Evolutionary conservation across 2,329 filamentous ascomycete species (phyloP).

Genomic region (Fusarium guadeloupense): DNA sequence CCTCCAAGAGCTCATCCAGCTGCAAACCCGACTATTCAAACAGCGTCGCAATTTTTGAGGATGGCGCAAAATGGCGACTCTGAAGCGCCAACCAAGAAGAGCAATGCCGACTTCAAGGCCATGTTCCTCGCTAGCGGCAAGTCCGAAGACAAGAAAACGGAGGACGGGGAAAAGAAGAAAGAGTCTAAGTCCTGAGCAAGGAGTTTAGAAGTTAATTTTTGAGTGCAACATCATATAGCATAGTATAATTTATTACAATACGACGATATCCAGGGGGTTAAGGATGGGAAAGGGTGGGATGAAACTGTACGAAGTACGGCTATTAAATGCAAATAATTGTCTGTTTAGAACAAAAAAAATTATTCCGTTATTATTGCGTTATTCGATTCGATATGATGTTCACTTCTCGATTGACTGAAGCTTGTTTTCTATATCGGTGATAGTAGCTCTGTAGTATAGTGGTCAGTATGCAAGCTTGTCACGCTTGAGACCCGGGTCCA

Average conservation of each 20-base stretch:
- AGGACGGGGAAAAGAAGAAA: constrained; percentile 3
- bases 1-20: too few species aligned
- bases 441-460: constrained; percentile 12
- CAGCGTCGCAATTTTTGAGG: too few species aligned
- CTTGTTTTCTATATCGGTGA: background rate
- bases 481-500: too few species aligned
- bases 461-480: too few species aligned
- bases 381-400: background rate
- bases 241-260: constrained; percentile 33
- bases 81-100: constrained; percentile 54
- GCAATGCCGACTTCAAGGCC: constrained; percentile 68
- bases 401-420: background rate
- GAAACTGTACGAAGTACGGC: constrained; percentile 5
- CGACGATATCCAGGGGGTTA: constrained; percentile 28
- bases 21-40: too few species aligned
- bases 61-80: constrained; percentile 29
- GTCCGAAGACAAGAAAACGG: constrained; percentile 13
- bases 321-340: constrained; percentile 1
- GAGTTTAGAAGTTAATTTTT: constrained; percentile 1
- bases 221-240: constrained; percentile 22
- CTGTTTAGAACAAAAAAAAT: background rate
- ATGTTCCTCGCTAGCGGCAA: constrained; percentile 52
- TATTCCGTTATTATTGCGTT: background rate
- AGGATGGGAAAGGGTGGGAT: background rate
- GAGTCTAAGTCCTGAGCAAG: constrained; percentile 8